These are phyloP conservation scores for Mycena belliarum DNA, from an alignment of 768 basidiomycete species.

Conservation along the genomic window DNA sequence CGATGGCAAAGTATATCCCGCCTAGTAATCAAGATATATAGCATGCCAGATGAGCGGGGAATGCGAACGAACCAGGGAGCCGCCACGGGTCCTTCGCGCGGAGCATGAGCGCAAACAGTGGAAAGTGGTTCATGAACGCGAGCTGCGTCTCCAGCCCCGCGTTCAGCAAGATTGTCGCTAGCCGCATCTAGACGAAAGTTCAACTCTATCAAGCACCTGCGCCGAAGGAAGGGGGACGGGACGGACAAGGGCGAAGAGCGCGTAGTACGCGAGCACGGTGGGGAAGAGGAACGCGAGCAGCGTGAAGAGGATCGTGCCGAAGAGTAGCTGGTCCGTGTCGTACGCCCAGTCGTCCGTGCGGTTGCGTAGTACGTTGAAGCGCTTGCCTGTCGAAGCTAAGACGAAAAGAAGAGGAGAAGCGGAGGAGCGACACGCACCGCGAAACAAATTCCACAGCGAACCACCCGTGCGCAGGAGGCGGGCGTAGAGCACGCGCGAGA, in stretches of 20 bases:
- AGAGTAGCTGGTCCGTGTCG: slow-evolving; percentile 90
- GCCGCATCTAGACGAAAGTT: slow-evolving; percentile 48
- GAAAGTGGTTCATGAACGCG: slow-evolving; percentile 89
- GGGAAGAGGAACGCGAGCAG: slow-evolving; percentile 80
- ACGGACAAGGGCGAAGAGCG: slow-evolving; percentile 70
- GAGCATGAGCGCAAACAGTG: slow-evolving; percentile 85
- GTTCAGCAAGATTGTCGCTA: slow-evolving; percentile 58
- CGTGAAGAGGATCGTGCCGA: slow-evolving; percentile 89
- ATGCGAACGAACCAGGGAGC: slow-evolving; percentile 63
- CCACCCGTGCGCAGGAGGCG: slow-evolving; percentile 57
- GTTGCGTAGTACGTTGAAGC: slow-evolving; percentile 82
- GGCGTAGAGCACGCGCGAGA: slow-evolving; percentile 62
- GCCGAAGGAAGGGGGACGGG: too few relatives aligned
- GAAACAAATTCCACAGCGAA: slow-evolving; percentile 86
- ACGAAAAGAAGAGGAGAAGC: background rate
- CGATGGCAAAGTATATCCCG: slow-evolving; percentile 34
- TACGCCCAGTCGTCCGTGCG: slow-evolving; percentile 92
- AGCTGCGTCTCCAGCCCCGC: slow-evolving; percentile 64
- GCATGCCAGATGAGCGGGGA: background rate
- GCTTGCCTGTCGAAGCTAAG: slow-evolving; percentile 61
- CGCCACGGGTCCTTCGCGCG: slow-evolving; percentile 81
- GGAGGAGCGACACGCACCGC: slow-evolving; percentile 50
- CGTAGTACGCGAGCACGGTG: slow-evolving; percentile 85
- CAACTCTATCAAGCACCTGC: too few relatives aligned
- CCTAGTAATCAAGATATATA: slow-evolving; percentile 20